Evolutionary conservation across 371 early-diverging fungal species (phyloP).

Genomic region (Mortierella sp.): DNA sequence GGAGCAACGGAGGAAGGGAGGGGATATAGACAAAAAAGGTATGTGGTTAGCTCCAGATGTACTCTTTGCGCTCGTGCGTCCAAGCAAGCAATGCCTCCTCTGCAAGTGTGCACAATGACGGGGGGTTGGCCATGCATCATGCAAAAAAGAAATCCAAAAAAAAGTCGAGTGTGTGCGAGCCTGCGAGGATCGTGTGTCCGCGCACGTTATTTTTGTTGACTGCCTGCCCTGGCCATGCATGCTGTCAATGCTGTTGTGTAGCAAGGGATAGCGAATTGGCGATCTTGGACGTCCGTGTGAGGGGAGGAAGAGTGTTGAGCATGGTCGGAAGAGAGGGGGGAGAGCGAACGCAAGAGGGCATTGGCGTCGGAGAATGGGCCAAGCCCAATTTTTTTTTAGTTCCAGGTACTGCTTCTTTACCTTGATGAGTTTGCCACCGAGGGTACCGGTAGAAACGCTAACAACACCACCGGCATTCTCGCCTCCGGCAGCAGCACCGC

Average conservation of each 20-base stretch:
- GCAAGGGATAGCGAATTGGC: not conserved
- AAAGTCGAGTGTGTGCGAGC: not conserved
- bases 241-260: not conserved
- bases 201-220: conserved; percentile 10
- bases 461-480: conserved; percentile 29
- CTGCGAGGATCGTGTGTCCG: not conserved
- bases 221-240: not conserved
- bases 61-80: not conserved
- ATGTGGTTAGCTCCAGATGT: conserved; percentile 12
- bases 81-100: not conserved
- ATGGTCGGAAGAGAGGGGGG: not conserved
- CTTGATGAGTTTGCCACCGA: conserved; percentile 51
- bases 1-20: not conserved
- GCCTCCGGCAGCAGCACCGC: not conserved
- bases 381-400: not conserved
- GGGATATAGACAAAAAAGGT: conserved; percentile 4
- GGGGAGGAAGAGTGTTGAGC: not conserved
- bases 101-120: not conserved
- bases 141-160: conserved; percentile 19
- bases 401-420: conserved; percentile 8
- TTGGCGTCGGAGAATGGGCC: not conserved
- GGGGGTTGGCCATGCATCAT: conserved; percentile 27
- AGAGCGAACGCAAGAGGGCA: not conserved
- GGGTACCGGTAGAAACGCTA: conserved; percentile 32
- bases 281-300: conserved; percentile 11